Evolutionary conservation across 1,284 basidiomycete species (phyloP), one percentile per base, ranked within the genome.

Genomic region (Cystobasidium slooffiae): DNA sequence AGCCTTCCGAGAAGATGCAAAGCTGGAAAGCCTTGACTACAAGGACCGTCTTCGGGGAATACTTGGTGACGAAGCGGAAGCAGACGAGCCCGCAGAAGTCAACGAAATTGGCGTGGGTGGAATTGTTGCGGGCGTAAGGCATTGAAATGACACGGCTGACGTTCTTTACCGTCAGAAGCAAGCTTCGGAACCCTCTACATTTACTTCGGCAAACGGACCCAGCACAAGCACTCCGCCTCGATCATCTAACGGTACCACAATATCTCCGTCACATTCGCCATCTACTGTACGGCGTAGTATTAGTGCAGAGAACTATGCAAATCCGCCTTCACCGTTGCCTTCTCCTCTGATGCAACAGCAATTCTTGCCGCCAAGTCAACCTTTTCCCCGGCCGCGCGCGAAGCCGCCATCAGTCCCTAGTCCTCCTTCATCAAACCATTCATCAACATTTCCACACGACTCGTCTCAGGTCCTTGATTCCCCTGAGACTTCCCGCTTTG

Each of bases 371-470:
- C 47, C 6, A 6, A 59, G 47, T 39, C 43, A 58, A n/a, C 44
- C 53, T 22, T 64, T 41, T 1, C 20, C 46, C 55, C 39, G 72
- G 8, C 56, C 78, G 3, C 51, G 77, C 16, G 76, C 77, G 2
- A 75, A 67, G 41, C 74, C 76, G 8, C 78, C 76, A 0, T 77
- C 77, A 14, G 31, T 51, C 5, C 53, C 64, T n/a, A 66, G 51
- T 66, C 41, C 64, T 41, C 18, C 64, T n/a, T 66, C n/a, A 51
- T 72, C 52, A 67, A 75, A 18, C 37, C 74, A 10, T 53, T 77
- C 22, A 46, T 75, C 53, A 75, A 75, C 20, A 68, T 75, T 39
- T 73, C 77, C 6, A 75, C 61, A 44, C 6, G 61, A 46, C n/a
- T 65, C 41, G 72, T 58, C 66, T 8, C 37, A 31, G 2, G 20